Conservation (phyloP, 345 rosid species). For the Ceriops decandra region DNA sequence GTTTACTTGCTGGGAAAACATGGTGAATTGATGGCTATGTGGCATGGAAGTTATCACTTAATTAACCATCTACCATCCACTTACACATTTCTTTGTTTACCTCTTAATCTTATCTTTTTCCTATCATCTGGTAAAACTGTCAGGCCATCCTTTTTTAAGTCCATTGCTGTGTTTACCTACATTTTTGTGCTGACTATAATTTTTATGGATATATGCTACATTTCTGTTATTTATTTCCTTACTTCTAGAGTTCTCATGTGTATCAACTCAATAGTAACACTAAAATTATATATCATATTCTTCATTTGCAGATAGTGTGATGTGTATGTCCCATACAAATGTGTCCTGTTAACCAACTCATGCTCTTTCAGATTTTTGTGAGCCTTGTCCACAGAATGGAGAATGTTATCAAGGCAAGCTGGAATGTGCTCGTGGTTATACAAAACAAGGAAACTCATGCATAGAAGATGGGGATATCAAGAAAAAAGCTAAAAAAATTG, state of each 20-base stretch:
- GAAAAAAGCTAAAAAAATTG: conserved; percentile 74
- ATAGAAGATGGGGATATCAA: conserved; percentile 76
- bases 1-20: neutral
- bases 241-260: neutral
- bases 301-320: neutral
- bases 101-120: too few species aligned
- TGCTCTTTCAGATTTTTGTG: conserved; percentile 55
- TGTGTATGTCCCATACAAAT: neutral
- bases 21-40: neutral
- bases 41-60: neutral
- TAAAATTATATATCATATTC: neutral
- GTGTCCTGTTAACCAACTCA: neutral
- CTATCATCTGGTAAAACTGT: neutral
- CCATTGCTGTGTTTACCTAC: neutral
- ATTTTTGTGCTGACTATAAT: neutral
- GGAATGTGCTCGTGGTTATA: conserved; percentile 65
- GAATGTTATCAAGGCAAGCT: conserved; percentile 61
- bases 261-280: neutral
- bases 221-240: neutral
- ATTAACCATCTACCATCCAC: neutral
- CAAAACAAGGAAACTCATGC: conserved; percentile 52
- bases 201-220: neutral
- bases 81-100: neutral
- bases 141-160: neutral
- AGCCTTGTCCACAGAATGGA: conserved; percentile 71